phyloP scores from a whole-genome alignment of 805 yeast genomes.

The Spathaspora gorwiae region DNA sequence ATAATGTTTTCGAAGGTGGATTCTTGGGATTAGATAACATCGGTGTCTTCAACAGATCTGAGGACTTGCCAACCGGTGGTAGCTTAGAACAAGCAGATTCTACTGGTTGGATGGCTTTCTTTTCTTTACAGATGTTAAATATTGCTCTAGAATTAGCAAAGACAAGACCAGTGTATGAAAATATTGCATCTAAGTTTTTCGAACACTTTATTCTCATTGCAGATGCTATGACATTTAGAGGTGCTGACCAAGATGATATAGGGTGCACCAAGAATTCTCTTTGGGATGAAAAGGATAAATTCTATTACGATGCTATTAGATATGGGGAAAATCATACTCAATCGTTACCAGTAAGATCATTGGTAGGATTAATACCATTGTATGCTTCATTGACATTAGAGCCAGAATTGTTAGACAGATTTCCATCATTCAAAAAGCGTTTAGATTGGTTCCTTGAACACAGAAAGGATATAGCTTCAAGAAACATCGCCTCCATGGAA shows the following conservation, averaged over 20 bases:
- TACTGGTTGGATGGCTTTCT: slow-evolving; percentile 98
- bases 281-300: slow-evolving; percentile 88
- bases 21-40: slow-evolving; percentile 89
- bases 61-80: slow-evolving; percentile 91
- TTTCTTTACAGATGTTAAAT: slow-evolving; percentile 83
- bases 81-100: slow-evolving; percentile 89
- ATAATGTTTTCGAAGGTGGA: slow-evolving; percentile 91
- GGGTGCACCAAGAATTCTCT: slow-evolving; percentile 54
- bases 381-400: slow-evolving; percentile 87
- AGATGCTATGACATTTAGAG: slow-evolving; percentile 81
- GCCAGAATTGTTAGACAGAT: slow-evolving; percentile 70
- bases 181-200: slow-evolving; percentile 88
- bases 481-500: slow-evolving; percentile 84
- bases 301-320: slow-evolving; percentile 85
- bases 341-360: slow-evolving; percentile 77
- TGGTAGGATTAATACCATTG: slow-evolving; percentile 87
- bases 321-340: slow-evolving; percentile 68
- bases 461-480: slow-evolving; percentile 60
- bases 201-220: slow-evolving; percentile 90
- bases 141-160: slow-evolving; percentile 88
- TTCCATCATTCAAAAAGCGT: slow-evolving; percentile 79
- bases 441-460: slow-evolving; percentile 80
- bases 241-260: slow-evolving; percentile 35
- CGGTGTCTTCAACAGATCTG: slow-evolving; percentile 88
- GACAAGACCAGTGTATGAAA: slow-evolving; percentile 81